Base-by-base conservation (phyloP, 768 basidiomycete genomes). In the Xanthoconium stramineum region DNA sequence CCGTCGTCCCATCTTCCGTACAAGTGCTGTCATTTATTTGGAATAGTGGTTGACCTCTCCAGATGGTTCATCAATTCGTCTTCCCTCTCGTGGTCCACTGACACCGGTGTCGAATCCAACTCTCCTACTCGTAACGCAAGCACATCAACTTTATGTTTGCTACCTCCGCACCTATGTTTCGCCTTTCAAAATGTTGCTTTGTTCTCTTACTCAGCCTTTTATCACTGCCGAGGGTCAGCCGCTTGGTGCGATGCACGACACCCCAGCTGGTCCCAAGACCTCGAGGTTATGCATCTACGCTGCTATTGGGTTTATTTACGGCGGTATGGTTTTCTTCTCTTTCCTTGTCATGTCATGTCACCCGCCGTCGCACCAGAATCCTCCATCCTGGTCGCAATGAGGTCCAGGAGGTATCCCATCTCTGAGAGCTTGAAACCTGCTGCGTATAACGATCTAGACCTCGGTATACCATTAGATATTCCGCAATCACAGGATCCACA, bases 71-170 rank as follows among this genome's bases (percentile, higher is more conserved):
- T 76, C 80, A 4, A 72, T 65, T 36, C 85, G 88, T 51, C 74
- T 86, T 20, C 84, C 86, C 45, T 72, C 74, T 5, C 76, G 79
- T 33, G 88, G 89, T 2, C 86, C 88, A 17, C 61, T 61, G 11
- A 78, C 80, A 17, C 82, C 81, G 5, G 67, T 83, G 2, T 78
- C 81, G 17, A 75, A 74, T 46, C 79, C 81, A n/a, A 80, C 80
- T 9, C 73, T 90, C 42, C 59, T 88, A 12, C 73, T 88, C 13
- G 82, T 90, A 15, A 88, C 86, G 0, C 81, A 88, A 69, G 77
- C 83, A 53, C 82, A 84, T 48, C 77, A 76, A 35, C 70, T 85
- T 19, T 76, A 81, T 48, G 65, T 85, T 45, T 83, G 78, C 66
- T 84, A 81, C 62, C 65, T 83, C 43, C 81, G 80, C 15, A 73